Base-by-base conservation (phyloP, 2,329 filamentous ascomycete genomes). In the Cercospora zeina region DNA sequence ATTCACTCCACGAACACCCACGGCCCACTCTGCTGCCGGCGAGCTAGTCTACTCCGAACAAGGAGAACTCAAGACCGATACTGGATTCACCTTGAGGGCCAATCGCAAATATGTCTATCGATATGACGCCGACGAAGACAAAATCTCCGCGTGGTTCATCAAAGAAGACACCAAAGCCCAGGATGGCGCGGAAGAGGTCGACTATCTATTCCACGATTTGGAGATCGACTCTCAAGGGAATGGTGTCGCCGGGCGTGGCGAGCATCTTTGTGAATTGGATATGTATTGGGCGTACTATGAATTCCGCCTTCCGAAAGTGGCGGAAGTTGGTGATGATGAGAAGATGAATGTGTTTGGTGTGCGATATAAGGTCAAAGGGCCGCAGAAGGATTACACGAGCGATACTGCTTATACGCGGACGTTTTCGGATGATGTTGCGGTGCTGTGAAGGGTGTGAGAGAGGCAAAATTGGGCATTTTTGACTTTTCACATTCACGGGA, bases 131-230 rank as follows among this genome's bases (percentile, higher is more conserved):
- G 71, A 67, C n/a, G 79, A 75, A 2, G 88, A 92, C 69, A 78
- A 75, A 47, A 79, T 93, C 30, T 88, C 84, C 62, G 87, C 89
- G 1, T 93, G 89, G 89, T 93, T 93, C 68, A 85, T 86, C 39
- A 86, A 86, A 65, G 85, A 89, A 33, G 87, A 91, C 66, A 75
- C 80, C 13, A 80, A 79, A 66, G 81, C 81, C 10, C 62, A 68
- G 27, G 66, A 72, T 0, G 72, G 70, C 51, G 59, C 67, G 21
- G 74, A 75, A 65, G 74, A 75, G 58, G 86, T 87, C 0, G 89
- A 91, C 71, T 89, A 91, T 65, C 77, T 92, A 19, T 93, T 93
- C 74, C 89, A 92, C 69, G 83, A 87, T 65, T 77, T 93, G n/a
- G 82, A 88, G 61, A 89, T 92, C 65, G 63, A 79, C 33, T 68